Conservation (phyloP, 768 basidiomycete species). For the Cystobasidium tubakii region DNA sequence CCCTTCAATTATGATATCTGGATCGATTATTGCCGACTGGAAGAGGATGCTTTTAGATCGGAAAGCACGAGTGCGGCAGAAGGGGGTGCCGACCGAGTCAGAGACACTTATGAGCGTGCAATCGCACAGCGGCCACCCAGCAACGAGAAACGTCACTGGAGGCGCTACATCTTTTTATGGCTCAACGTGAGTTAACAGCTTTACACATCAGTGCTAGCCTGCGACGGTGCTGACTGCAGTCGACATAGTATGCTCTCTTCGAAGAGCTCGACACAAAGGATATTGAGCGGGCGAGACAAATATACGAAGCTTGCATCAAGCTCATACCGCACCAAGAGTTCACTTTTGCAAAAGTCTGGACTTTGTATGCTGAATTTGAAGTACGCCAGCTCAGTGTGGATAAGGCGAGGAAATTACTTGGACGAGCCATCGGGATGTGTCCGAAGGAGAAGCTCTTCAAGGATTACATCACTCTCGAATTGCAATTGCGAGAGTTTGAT, state of each 20-base stretch:
- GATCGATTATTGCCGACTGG: slow-evolving; percentile 92
- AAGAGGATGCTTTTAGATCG: slow-evolving; percentile 77
- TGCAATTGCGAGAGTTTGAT: slow-evolving; percentile 94
- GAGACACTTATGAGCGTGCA: slow-evolving; percentile 92
- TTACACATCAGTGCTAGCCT: background rate
- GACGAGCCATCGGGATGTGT: slow-evolving; percentile 86
- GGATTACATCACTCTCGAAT: slow-evolving; percentile 87
- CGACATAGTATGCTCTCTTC: slow-evolving; percentile 81
- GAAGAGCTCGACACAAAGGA: slow-evolving; percentile 97
- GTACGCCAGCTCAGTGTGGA: slow-evolving; percentile 71
- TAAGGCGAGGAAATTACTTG: slow-evolving; percentile 81
- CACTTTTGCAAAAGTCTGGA: slow-evolving; percentile 95
- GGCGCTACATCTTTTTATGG: slow-evolving; percentile 52
- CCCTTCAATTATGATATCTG: slow-evolving; percentile 93
- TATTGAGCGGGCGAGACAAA: slow-evolving; percentile 73
- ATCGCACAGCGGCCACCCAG: slow-evolving; percentile 94
- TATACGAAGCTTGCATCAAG: slow-evolving; percentile 80
- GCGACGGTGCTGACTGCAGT: background rate
- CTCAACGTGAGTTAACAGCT: slow-evolving; percentile 33
- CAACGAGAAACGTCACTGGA: slow-evolving; percentile 73
- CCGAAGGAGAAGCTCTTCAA: slow-evolving; percentile 94
- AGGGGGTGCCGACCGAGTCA: slow-evolving; percentile 63
- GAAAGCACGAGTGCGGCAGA: slow-evolving; percentile 58
- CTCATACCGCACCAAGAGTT: slow-evolving; percentile 94
- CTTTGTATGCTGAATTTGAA: slow-evolving; percentile 87